Evolutionary conservation across 2,329 filamentous ascomycete genomes (phyloP).

Genomic region (Knoxdaviesia proteae): DNA sequence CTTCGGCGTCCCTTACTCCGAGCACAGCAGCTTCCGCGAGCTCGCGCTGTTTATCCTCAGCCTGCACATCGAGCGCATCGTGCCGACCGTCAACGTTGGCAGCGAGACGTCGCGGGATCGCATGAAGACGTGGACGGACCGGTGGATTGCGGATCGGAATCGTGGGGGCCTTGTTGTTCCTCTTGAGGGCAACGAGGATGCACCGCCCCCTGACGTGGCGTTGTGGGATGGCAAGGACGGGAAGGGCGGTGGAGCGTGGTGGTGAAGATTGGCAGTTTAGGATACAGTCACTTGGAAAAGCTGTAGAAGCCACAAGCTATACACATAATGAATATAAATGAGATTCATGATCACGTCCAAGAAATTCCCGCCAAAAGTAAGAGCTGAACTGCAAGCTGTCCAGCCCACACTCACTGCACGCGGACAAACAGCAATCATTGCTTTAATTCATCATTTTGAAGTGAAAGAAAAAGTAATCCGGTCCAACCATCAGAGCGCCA

Average conservation of each 20-base stretch:
- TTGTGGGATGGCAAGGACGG: slow-evolving; percentile 19
- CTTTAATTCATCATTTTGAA: too few species aligned
- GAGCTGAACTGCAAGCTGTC: too few species aligned
- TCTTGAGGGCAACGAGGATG: slow-evolving; percentile 18
- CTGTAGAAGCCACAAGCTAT: too few species aligned
- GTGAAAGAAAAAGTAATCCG: too few species aligned
- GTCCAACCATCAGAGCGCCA: too few species aligned
- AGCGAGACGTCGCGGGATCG: slow-evolving; percentile 32
- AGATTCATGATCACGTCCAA: too few species aligned
- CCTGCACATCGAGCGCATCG: slow-evolving; percentile 67
- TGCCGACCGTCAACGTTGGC: slow-evolving; percentile 78
- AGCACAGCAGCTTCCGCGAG: slow-evolving; percentile 90
- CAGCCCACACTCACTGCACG: too few species aligned
- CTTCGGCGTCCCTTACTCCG: slow-evolving; percentile 86
- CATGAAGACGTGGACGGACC: slow-evolving; percentile 45
- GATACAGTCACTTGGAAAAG: too few species aligned
- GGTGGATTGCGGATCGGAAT: slow-evolving; percentile 37
- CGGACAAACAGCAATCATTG: too few species aligned
- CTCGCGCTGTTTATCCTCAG: slow-evolving; percentile 83
- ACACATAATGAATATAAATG: too few species aligned
- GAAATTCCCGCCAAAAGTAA: too few species aligned
- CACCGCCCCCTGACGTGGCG: slow-evolving; percentile 5
- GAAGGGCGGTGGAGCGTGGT: slow-evolving; percentile 18
- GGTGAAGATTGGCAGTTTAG: slow-evolving; percentile 7
- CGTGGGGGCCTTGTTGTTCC: slow-evolving; percentile 29